Evolutionary conservation across 345 rosid genomes (phyloP).

Genomic region (Eucalyptus cloeziana): DNA sequence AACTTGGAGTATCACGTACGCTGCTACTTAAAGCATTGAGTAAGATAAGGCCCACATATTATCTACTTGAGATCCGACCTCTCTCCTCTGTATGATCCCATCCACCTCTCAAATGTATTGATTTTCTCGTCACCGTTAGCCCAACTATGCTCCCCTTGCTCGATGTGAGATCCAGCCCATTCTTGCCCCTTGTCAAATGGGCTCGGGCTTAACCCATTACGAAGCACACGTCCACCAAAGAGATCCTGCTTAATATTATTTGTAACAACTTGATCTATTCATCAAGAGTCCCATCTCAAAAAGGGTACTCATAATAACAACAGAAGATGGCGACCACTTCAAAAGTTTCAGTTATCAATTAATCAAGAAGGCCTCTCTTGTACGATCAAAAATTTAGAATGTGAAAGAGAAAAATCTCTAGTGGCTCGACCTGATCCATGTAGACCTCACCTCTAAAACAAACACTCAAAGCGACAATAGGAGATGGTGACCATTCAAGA

Average conservation of each 20-base stretch:
- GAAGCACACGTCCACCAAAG: background rate
- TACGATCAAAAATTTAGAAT: background rate
- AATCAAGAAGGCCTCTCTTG: background rate
- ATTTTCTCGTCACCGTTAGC: background rate
- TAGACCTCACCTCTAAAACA: background rate
- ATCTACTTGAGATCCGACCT: background rate
- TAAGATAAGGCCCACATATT: background rate
- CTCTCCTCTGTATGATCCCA: background rate
- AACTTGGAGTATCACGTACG: background rate
- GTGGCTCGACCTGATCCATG: background rate
- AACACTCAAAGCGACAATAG: background rate
- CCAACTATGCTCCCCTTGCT: background rate
- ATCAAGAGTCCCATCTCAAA: background rate
- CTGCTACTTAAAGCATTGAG: background rate
- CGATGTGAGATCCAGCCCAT: background rate
- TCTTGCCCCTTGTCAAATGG: background rate
- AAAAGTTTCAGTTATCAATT: background rate
- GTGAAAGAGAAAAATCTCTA: background rate
- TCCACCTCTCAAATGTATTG: background rate
- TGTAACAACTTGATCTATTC: background rate
- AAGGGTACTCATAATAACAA: background rate
- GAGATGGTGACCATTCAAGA: background rate
- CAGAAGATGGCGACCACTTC: background rate
- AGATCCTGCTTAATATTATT: background rate
- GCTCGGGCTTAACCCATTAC: background rate